Evolutionary conservation across 139 green algal species (phyloP).

Genomic region (Tetradesmus obliquus): DNA sequence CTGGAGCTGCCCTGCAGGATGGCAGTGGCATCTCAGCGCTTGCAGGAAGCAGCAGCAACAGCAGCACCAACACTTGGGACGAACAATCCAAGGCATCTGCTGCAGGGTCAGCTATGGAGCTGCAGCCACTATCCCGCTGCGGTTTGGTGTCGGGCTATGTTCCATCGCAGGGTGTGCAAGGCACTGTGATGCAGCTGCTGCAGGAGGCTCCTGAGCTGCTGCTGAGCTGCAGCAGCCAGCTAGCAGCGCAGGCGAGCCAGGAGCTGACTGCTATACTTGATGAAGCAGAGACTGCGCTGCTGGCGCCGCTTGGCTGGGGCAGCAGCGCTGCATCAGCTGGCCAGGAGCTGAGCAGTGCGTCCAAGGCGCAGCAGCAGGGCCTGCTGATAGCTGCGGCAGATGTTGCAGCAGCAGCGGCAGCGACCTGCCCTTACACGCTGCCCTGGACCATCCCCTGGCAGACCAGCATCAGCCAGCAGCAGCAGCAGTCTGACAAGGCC

Average conservation of each 20-base stretch:
- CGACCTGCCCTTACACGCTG: background rate
- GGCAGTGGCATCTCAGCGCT: background rate
- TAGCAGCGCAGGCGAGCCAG: background rate
- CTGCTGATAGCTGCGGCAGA: background rate
- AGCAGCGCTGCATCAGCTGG: background rate
- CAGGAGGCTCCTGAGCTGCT: conserved; percentile 14
- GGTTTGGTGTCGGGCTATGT: conserved; percentile 11
- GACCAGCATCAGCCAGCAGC: background rate
- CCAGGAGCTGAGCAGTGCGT: background rate
- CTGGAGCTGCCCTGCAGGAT: background rate
- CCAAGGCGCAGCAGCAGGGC: background rate
- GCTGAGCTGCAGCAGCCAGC: conserved; percentile 6
- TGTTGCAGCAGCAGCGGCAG: background rate
- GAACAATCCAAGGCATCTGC: background rate
- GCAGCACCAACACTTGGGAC: background rate
- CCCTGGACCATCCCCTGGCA: background rate
- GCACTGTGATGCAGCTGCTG: conserved; percentile 4
- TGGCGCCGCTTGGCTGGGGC: background rate
- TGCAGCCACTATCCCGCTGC: background rate
- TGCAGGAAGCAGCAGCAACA: background rate
- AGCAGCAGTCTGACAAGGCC: background rate
- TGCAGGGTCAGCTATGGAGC: background rate
- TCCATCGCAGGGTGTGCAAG: background rate
- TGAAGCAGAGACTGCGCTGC: conserved; percentile 31
- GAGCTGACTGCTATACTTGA: background rate